These are phyloP conservation scores for Tetragonia tetragonoides DNA, from an alignment of 148 eudicot genomes.

Conservation along the genomic window DNA sequence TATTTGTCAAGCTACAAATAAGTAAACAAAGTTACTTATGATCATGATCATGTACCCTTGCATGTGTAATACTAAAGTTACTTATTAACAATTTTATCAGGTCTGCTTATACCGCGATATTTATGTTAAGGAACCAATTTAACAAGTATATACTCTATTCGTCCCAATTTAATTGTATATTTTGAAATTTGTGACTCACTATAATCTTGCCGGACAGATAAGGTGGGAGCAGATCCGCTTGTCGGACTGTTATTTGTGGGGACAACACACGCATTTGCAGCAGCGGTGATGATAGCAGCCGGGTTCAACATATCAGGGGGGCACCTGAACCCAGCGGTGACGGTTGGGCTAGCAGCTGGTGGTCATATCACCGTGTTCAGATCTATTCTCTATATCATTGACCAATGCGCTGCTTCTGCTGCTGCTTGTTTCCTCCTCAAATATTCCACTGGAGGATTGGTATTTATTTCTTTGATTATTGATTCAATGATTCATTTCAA, in stretches of 20 bases:
- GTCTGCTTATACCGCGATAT: too few relatives aligned
- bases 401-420: constrained; percentile 73
- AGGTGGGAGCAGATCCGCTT: constrained; percentile 43
- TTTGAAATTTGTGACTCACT: too few relatives aligned
- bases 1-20: too few relatives aligned
- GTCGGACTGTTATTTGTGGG: constrained; percentile 80
- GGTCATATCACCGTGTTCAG: constrained; percentile 80
- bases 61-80: too few relatives aligned
- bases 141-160: too few relatives aligned
- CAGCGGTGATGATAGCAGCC: constrained; percentile 80
- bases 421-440: constrained; percentile 78
- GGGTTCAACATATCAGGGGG: constrained; percentile 85
- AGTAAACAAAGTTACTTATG: too few relatives aligned
- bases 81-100: too few relatives aligned
- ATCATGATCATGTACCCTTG: too few relatives aligned
- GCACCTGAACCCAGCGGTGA: constrained; percentile 86
- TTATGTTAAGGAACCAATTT: too few relatives aligned
- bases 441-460: constrained; percentile 83
- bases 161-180: too few relatives aligned
- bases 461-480: constrained; percentile 1
- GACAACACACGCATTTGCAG: constrained; percentile 73
- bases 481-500: too few relatives aligned
- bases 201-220: constrained; percentile 31
- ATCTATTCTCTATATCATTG: constrained; percentile 72
- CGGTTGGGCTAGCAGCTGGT: constrained; percentile 67